These are phyloP conservation scores for Suillus placidus DNA, from an alignment of 768 basidiomycete genomes.

Conservation along the genomic window DNA sequence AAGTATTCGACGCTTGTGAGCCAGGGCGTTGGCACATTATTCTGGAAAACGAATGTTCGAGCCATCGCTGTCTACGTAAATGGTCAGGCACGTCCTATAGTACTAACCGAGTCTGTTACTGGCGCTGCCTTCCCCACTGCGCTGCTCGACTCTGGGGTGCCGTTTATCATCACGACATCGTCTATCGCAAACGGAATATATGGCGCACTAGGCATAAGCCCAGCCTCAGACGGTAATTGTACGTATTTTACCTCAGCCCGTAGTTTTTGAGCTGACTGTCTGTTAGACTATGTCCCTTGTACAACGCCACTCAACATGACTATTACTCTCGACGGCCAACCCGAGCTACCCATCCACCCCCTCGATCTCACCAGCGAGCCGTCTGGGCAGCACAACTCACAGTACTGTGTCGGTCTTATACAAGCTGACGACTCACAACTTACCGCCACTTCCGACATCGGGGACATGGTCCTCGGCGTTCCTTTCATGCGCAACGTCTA, in stretches of 20 bases:
- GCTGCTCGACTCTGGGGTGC: slow-evolving; percentile 73
- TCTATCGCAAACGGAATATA: slow-evolving; percentile 75
- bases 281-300: slow-evolving; percentile 75
- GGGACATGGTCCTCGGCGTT: slow-evolving; percentile 78
- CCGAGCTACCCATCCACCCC: slow-evolving; percentile 67
- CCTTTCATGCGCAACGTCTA: slow-evolving; percentile 79
- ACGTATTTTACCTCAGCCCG: slow-evolving; percentile 27
- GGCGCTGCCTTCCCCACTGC: slow-evolving; percentile 57
- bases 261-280: slow-evolving; percentile 13
- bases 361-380: slow-evolving; percentile 68
- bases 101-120: slow-evolving; percentile 42
- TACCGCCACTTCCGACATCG: slow-evolving; percentile 39
- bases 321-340: slow-evolving; percentile 61
- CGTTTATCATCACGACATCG: slow-evolving; percentile 63
- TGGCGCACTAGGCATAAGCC: slow-evolving; percentile 66
- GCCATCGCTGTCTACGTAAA: slow-evolving; percentile 65
- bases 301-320: slow-evolving; percentile 70
- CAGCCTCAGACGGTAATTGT: slow-evolving; percentile 67
- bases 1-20: slow-evolving; percentile 51
- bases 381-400: slow-evolving; percentile 41
- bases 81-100: slow-evolving; percentile 42
- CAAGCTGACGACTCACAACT: slow-evolving; percentile 55
- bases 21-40: slow-evolving; percentile 45
- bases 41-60: slow-evolving; percentile 63
- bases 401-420: slow-evolving; percentile 66